Evolutionary conservation across 1,284 basidiomycete genomes (phyloP), one percentile per base, ranked within the genome.

Genomic region (Ustilago cynodontis): DNA sequence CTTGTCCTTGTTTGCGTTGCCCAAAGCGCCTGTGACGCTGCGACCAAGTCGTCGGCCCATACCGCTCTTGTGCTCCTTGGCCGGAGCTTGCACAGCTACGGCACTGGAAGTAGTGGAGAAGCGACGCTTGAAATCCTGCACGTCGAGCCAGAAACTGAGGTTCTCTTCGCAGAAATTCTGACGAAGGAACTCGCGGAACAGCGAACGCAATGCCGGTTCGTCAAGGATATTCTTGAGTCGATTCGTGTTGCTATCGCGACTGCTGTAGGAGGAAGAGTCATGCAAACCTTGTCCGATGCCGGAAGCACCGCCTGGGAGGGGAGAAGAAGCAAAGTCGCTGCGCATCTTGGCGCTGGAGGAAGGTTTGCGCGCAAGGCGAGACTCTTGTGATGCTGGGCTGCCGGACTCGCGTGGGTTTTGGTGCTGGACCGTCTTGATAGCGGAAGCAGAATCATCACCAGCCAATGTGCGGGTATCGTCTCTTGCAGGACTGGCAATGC

Each of bases 161-260:
- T 99, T 99, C 89, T 99, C 96, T 86, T 99, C 96, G 88, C 95
- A 98, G 86, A 98, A 98, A 87, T 98, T 98, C 58, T 91, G 90
- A 49, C 94, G 90, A 62, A 99, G 87, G 88, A 96, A 97, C 76
- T 98, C 96, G 66, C 96, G 91, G 90, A 99, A 99, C 49, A 98
- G 88, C 3, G 91, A 90, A 14, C 96, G 91, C 33, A 97, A 89
- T 26, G 93, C 92, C 0, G 95, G 94, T 80, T 98, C 95, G 78
- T 97, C 95, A 26, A 99, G 90, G 76, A 99, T 96, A 86, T 94
- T 94, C 79, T 91, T 91, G 58, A 99, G 89, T 53, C 95, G 92
- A 70, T 95, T 94, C 11, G 94, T 93, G 92, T 89, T 98, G 93
- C 88, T 94, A 93, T 85, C 82, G 75, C 76, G 86, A 62, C 71